Base-by-base conservation (phyloP, 164 flowering plant species). In the Chimonanthus salicifolius region DNA sequence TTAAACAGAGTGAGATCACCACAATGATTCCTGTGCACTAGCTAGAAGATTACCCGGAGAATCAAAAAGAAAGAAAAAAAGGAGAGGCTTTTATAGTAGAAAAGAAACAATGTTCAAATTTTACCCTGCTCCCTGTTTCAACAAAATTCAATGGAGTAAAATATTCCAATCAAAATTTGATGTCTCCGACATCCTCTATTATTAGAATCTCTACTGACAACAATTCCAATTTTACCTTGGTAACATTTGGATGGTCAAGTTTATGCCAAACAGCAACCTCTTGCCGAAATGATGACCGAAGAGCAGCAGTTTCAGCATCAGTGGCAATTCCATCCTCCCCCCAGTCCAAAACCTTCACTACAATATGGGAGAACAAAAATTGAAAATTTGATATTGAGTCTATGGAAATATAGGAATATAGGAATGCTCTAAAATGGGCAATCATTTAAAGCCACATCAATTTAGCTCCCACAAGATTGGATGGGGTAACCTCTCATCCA, bases 221-320 rank as follows among this genome's bases (percentile, higher is more conserved):
- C 16, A 54, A 54, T 11, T 54, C 11, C 11, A 6, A 54, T 54
- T 49, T 72, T 77, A 92, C 99, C 88, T 89, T 91, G 48, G 99
- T 91, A 68, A 94, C 96, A 82, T 94, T 94, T 44, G 93, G 94
- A 82, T 94, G 96, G 83, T 94, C 92, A 81, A 94, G 99, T 78
- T 91, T 92, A 69, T 92, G 92, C 97, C 99, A 94, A 50, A 94
- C 97, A 77, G 95, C 94, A 80, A 92, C 97, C 80, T 94, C 99
- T 82, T 90, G 92, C 70, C 74, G 81, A 82, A 94, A 94, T 48
- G 95, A 85, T 62, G 88, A 81, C 72, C 97, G 89, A 54, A 92
- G 87, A 73, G 88, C 83, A 75, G 94, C 88, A 74, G 87, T 84
- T 87, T 95, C 96, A 75, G 94, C 86, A 74, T 81, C 82, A 18